Conservation (phyloP, 164 flowering plant species). For the Echeveria elegans region DNA sequence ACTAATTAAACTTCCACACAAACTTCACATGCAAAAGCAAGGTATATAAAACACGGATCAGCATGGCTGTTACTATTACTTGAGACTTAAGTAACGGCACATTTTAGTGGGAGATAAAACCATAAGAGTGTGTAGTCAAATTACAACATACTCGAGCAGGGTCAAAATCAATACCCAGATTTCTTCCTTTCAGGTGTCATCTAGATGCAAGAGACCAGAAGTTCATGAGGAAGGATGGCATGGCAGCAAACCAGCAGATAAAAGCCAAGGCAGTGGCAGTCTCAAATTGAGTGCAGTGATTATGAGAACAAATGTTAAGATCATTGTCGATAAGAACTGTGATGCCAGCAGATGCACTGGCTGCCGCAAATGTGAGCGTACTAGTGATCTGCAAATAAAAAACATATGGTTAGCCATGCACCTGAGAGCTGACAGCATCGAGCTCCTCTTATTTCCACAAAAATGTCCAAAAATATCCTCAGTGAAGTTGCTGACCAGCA, state of each 20-base stretch:
- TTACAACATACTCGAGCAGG: background rate
- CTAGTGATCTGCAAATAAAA: conserved; percentile 31
- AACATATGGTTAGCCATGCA: background rate
- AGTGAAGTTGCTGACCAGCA: background rate
- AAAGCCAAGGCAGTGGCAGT: conserved; percentile 46
- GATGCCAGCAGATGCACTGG: conserved; percentile 53
- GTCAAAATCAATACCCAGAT: background rate
- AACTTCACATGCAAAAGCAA: background rate
- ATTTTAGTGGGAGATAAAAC: background rate
- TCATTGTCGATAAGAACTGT: conserved; percentile 49
- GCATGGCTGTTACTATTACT: background rate
- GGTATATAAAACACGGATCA: background rate
- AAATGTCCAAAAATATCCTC: no score
- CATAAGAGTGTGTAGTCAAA: background rate
- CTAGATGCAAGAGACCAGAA: conserved; percentile 51
- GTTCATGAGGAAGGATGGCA: conserved; percentile 44
- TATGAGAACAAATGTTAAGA: conserved; percentile 28
- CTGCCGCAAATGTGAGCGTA: conserved; percentile 48
- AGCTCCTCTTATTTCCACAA: background rate
- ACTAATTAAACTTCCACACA: background rate
- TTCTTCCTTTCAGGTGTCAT: conserved; percentile 13
- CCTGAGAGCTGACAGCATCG: background rate
- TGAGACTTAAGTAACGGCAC: background rate
- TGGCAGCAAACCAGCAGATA: conserved; percentile 35
- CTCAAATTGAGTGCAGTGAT: conserved; percentile 41